Evolutionary conservation across 1,139 yeast species (phyloP), one percentile per base, ranked within the genome.

Genomic region (Saccharomyces hybrid): DNA sequence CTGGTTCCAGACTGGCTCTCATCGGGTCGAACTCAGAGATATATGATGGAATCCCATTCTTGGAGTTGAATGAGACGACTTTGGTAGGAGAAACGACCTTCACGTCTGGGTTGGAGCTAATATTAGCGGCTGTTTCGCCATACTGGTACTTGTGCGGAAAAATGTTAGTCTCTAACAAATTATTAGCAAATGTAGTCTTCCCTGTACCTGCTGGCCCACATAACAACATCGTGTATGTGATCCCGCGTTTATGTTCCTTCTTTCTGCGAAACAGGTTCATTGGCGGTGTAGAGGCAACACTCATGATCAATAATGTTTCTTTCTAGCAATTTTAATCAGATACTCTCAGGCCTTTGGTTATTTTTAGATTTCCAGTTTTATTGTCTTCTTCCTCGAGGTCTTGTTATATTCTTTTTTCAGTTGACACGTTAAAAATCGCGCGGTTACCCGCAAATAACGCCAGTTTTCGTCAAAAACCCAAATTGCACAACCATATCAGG

Each of bases 171-270:
- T 82, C 85, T 58, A 86, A 69, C 53, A 91, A 73, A 51, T 95
- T 82, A 71, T 89, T 88, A 58, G 89, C 76, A 64, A 90, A 88
- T 0, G 95, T 83, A 2, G 95, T 79, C 68, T 90, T 88, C 4
- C 97, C 97, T 0, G 85, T 76, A 2, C 96, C 96, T 11, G 84
- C 74, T 9, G 78, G 76, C 4, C 97, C 97, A 32, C 85, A 83
- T 11, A 88, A 81, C 84, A 90, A 79, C 52, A 90, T 67, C 46
- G 88, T 83, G 67, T 90, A 88, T 64, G 89, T 85, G 64, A 88
- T 80, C 50, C 95, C 96, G 66, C 89, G 85, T 68, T 85, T 86
- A 64, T 85, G 83, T 66, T 88, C 95, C 69, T 87, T 88, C 64
- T 81, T 82, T 57, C 71, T 65, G 48, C 70, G 70, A 52, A 65